Percentiles rank a stretch among this genome's conserved stretches.
Conservation (phyloP, 2,329 filamentous ascomycete genomes). For the Phoma sp. region DNA sequence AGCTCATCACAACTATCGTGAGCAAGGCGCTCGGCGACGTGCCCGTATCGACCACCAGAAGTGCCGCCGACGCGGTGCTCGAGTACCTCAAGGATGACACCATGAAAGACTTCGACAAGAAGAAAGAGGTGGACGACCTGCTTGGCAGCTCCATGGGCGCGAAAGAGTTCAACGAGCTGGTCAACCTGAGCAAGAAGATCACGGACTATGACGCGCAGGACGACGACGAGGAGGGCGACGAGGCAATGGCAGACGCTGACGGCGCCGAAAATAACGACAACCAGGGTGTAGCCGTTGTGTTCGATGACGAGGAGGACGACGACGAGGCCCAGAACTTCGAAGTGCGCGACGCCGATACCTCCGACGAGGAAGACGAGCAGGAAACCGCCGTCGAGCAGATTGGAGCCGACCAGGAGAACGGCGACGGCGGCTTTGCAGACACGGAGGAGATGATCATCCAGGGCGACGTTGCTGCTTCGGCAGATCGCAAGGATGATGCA, state of each 20-base stretch:
- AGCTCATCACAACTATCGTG: constrained; percentile 90
- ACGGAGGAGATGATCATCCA: constrained; percentile 86
- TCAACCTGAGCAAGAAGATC: constrained; percentile 97
- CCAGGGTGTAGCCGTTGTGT: constrained; percentile 96
- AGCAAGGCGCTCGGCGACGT: constrained; percentile 90
- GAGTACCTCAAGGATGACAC: constrained; percentile 95
- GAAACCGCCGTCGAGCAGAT: constrained; percentile 66
- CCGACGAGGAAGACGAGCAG: constrained; percentile 75
- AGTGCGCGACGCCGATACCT: constrained; percentile 82
- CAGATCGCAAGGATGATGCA: constrained; percentile 50
- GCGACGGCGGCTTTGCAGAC: constrained; percentile 58
- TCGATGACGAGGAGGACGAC: constrained; percentile 84
- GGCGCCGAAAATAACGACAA: constrained; percentile 80
- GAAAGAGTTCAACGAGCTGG: constrained; percentile 95
- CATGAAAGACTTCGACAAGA: constrained; percentile 97
- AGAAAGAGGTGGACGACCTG: constrained; percentile 95
- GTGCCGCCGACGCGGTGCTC: constrained; percentile 88
- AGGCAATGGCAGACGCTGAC: constrained; percentile 65
- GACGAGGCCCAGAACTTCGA: constrained; percentile 83
- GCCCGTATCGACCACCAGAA: constrained; percentile 86
- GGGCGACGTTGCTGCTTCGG: constrained; percentile 59
- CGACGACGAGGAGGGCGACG: constrained; percentile 81
- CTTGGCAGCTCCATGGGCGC: constrained; percentile 80
- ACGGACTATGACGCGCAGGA: constrained; percentile 98
- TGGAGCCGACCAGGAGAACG: constrained; percentile 57